Evolutionary conservation across 2,329 filamentous ascomycete genomes (phyloP), one percentile per base, ranked within the genome.

Genomic region (Apiospora malaysiana): DNA sequence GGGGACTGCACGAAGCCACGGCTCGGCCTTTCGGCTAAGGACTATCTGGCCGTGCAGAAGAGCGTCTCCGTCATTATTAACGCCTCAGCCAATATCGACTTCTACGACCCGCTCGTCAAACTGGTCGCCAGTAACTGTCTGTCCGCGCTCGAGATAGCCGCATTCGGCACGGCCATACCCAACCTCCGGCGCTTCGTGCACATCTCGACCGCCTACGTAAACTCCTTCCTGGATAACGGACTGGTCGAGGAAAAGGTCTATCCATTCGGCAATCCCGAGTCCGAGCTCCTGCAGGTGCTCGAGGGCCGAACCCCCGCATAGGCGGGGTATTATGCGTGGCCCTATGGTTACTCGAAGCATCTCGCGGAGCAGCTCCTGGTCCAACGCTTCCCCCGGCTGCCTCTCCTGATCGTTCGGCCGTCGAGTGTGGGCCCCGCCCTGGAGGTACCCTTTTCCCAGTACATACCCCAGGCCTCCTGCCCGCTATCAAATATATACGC

Each of bases 171-270:
- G 49, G 49, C 49, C n/a, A 25, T 56, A 8, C n/a, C n/a, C 4
- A 56, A 56, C n/a, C 49, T 56, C n/a, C n/a, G 18, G 49, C 49
- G 49, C n/a, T 56, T 56, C 49, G 49, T 56, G 7, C 49, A 56
- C 49, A 16, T 56, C 49, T 56, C 49, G n/a, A 56, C 49, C n/a
- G 49, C 49, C 9, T 56, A 56, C 49, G 49, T 56, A 8, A 56
- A 56, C 49, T 14, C 49, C 25, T 56, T 56, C 21, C 49, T 56
- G n/a, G n/a, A 56, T 8, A 21, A 56, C 27, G 49, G 49, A 25
- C n/a, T 56, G n/a, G 21, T 56, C 9, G 21, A 56, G 27, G 49
- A 56, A 56, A 56, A 32, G 49, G n/a, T 56, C 9, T 56, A 56
- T 32, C 21, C 49, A 8, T 32, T 56, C 49, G 27, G n/a, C n/a